These are phyloP conservation scores for Trichophyton equinum DNA, from an alignment of 2,329 filamentous ascomycete genomes.

Conservation along the genomic window DNA sequence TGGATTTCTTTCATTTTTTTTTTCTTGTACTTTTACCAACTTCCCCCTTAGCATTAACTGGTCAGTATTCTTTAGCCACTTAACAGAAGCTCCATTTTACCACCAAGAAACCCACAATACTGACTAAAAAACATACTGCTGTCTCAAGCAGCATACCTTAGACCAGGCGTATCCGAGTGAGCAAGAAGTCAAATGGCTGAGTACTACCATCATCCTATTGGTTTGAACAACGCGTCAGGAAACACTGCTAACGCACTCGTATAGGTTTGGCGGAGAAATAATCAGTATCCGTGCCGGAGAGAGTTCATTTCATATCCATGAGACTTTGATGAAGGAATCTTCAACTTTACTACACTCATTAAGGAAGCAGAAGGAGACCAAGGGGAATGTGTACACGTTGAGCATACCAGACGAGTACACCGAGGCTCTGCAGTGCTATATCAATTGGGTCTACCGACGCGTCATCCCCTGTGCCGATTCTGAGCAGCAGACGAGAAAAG, in stretches of 20 bases:
- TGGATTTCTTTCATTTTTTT: too few relatives aligned
- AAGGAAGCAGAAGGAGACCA: background rate
- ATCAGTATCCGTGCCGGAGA: background rate
- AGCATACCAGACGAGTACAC: background rate
- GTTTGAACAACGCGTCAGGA: background rate
- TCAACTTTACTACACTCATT: background rate
- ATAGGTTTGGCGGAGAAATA: background rate
- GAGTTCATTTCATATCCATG: background rate
- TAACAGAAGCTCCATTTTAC: too few relatives aligned
- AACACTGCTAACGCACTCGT: too few relatives aligned
- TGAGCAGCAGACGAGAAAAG: background rate
- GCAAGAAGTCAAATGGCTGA: background rate
- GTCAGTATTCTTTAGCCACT: too few relatives aligned
- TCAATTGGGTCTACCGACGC: slow-evolving; percentile 2
- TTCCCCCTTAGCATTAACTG: too few relatives aligned
- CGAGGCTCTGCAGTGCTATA: background rate
- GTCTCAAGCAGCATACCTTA: background rate
- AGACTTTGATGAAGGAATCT: background rate
- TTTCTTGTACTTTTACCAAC: too few relatives aligned
- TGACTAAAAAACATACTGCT: too few relatives aligned
- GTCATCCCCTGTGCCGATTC: background rate
- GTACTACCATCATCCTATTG: background rate
- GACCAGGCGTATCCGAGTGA: too few relatives aligned
- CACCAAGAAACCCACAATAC: too few relatives aligned
- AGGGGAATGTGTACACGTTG: background rate